A percentile compares a stretch with the other conserved stretches of the same genome.
Conservation (phyloP, 805 yeast species). For the Osmozyma mogii region DNA sequence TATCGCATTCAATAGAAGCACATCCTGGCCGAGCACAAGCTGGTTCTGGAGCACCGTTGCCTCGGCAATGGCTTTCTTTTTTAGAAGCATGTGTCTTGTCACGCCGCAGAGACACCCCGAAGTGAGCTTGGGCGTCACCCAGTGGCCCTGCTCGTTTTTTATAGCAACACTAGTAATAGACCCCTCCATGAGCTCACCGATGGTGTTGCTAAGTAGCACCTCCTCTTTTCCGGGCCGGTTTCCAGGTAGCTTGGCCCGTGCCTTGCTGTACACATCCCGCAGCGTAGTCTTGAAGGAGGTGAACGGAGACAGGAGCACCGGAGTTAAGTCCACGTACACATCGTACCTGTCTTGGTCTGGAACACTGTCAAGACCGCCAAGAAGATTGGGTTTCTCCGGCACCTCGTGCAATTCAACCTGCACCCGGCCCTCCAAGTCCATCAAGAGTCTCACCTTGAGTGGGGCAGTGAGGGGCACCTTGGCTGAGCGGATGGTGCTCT, state of each 20-base stretch:
- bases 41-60: slow-evolving; percentile 38
- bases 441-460: slow-evolving; percentile 27
- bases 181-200: slow-evolving; percentile 65
- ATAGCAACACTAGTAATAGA: slow-evolving; percentile 77
- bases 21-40: slow-evolving; percentile 57
- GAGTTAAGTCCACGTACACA: slow-evolving; percentile 51
- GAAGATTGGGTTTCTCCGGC: slow-evolving; percentile 17
- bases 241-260: slow-evolving; percentile 47
- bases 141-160: slow-evolving; percentile 35
- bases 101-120: slow-evolving; percentile 86
- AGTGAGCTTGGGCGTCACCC: slow-evolving; percentile 77
- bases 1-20: slow-evolving; percentile 73
- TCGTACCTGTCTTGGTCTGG: slow-evolving; percentile 36
- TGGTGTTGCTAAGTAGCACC: slow-evolving; percentile 49
- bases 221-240: slow-evolving; percentile 52
- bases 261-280: slow-evolving; percentile 53
- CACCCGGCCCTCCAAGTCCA: slow-evolving; percentile 20
- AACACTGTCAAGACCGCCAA: slow-evolving; percentile 19
- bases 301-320: slow-evolving; percentile 57
- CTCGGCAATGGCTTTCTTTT: slow-evolving; percentile 47
- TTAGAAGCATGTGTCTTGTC: slow-evolving; percentile 55
- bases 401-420: slow-evolving; percentile 27
- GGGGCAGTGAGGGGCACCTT: slow-evolving; percentile 16
- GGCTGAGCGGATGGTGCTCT: slow-evolving; percentile 19
- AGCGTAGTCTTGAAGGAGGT: slow-evolving; percentile 84